phyloP scores from a whole-genome alignment of 129 eudicot species.

The Heracleum sosnowskyi region DNA sequence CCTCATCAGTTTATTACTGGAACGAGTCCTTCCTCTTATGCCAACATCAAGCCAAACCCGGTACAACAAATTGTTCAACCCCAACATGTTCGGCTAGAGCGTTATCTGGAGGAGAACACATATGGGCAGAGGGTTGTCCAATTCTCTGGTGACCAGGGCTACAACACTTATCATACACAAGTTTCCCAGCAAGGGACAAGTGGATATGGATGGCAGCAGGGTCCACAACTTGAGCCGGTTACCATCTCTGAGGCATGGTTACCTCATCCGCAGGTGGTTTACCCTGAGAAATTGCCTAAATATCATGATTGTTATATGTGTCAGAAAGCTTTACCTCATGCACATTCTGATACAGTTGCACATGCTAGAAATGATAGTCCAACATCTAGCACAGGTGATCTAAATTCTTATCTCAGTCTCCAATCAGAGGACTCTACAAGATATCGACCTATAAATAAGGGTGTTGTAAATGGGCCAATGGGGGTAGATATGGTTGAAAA shows the following conservation, averaged over 20 bases:
- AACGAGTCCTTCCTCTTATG: constrained; percentile 42
- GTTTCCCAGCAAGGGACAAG: constrained; percentile 32
- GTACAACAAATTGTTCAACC: constrained; percentile 36
- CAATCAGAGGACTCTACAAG: constrained; percentile 38
- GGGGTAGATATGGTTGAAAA: constrained; percentile 20
- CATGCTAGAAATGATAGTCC: constrained; percentile 55
- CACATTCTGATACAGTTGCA: constrained; percentile 86
- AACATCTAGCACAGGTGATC: constrained; percentile 30
- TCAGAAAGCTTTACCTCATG: constrained; percentile 85
- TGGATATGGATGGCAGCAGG: constrained; percentile 64
- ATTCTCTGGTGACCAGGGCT: constrained; percentile 45
- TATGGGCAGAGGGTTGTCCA: constrained; percentile 38
- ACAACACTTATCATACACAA: constrained; percentile 47
- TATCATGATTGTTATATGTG: constrained; percentile 73
- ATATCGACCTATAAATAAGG: constrained; percentile 36
- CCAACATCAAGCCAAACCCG: constrained; percentile 38
- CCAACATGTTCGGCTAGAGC: constrained; percentile 49
- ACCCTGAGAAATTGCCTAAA: constrained; percentile 31
- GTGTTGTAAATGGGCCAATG: constrained; percentile 18
- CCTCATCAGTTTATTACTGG: constrained; percentile 52
- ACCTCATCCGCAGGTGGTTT: constrained; percentile 38
- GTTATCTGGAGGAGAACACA: constrained; percentile 29
- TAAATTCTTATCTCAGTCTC: constrained; percentile 45
- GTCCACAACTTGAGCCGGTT: constrained; percentile 39
- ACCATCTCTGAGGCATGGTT: constrained; percentile 42